Evolutionary conservation across 805 yeast species (phyloP).

Genomic region (Kodamaea restingae): DNA sequence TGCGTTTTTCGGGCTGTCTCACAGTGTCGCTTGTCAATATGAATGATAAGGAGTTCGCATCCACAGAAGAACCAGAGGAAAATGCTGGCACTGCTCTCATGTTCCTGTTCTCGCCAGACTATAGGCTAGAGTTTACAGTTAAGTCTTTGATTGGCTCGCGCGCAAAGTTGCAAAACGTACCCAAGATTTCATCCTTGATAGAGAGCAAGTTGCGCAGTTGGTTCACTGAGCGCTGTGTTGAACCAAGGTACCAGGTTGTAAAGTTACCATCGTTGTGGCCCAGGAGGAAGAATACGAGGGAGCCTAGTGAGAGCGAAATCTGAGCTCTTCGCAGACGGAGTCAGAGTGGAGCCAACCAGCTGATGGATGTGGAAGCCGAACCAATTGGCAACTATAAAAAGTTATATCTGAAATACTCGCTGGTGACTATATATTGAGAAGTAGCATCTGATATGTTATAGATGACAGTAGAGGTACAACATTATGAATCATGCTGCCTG

Average conservation of each 20-base stretch:
- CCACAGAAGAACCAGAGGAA: constrained; percentile 9
- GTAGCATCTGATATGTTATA: too few relatives aligned
- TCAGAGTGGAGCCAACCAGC: too few relatives aligned
- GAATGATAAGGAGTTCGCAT: constrained; percentile 30
- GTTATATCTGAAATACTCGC: too few relatives aligned
- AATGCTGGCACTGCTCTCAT: constrained; percentile 63
- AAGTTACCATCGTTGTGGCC: constrained; percentile 89
- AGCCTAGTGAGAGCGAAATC: too few relatives aligned
- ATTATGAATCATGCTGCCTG: too few relatives aligned
- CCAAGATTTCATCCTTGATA: constrained; percentile 80
- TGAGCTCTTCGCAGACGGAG: too few relatives aligned
- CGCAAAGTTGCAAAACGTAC: constrained; percentile 87
- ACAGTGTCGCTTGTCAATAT: constrained; percentile 65
- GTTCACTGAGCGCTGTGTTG: constrained; percentile 91
- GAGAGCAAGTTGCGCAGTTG: constrained; percentile 80
- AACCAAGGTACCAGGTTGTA: constrained; percentile 86
- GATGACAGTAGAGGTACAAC: too few relatives aligned
- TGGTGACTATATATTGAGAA: too few relatives aligned
- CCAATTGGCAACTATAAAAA: too few relatives aligned
- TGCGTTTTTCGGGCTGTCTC: constrained; percentile 85
- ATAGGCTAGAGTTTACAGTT: constrained; percentile 82
- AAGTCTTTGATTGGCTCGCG: constrained; percentile 88
- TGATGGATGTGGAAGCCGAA: too few relatives aligned
- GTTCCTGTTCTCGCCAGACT: constrained; percentile 90
- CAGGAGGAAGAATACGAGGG: constrained; percentile 31